phyloP scores from a whole-genome alignment of 805 yeast species.

The Suhomyces pyralidae region DNA sequence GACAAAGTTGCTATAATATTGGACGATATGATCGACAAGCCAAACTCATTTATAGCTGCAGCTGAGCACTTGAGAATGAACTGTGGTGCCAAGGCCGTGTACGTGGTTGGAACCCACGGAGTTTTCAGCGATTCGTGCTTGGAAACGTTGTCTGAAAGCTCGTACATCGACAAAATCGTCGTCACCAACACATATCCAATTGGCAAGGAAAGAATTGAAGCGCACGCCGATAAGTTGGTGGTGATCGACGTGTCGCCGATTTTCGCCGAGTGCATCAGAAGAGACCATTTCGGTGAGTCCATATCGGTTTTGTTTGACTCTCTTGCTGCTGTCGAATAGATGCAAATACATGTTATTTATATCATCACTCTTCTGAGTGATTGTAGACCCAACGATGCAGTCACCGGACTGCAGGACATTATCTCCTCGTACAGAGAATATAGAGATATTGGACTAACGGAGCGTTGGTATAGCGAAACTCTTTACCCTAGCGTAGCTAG shows the following conservation, averaged over 20 bases:
- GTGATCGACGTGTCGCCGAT: conserved; percentile 93
- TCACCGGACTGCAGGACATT: conserved; percentile 53
- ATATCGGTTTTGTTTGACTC: conserved; percentile 91
- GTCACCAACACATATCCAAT: conserved; percentile 97
- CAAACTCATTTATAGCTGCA: conserved; percentile 90
- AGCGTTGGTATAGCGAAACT: conserved; percentile 48
- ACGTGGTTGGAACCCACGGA: conserved; percentile 94
- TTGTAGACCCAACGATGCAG: conserved; percentile 48
- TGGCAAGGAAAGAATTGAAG: conserved; percentile 53
- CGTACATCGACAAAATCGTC: conserved; percentile 85
- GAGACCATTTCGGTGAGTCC: conserved; percentile 98
- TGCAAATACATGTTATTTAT: neutral
- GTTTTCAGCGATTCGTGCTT: conserved; percentile 85
- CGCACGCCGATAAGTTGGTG: conserved; percentile 61
- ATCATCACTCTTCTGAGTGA: conserved; percentile 2
- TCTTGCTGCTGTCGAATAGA: conserved; percentile 53
- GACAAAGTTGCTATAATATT: conserved; percentile 88
- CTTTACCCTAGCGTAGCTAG: neutral
- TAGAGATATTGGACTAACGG: conserved; percentile 51
- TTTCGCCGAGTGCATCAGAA: conserved; percentile 96
- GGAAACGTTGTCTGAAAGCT: conserved; percentile 71
- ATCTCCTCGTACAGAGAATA: conserved; percentile 15
- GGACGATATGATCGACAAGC: conserved; percentile 97
- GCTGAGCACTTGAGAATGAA: conserved; percentile 95
- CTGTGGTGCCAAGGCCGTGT: conserved; percentile 93